Conservation (phyloP, 768 basidiomycete genomes). For the Pleurotus platypus region DNA sequence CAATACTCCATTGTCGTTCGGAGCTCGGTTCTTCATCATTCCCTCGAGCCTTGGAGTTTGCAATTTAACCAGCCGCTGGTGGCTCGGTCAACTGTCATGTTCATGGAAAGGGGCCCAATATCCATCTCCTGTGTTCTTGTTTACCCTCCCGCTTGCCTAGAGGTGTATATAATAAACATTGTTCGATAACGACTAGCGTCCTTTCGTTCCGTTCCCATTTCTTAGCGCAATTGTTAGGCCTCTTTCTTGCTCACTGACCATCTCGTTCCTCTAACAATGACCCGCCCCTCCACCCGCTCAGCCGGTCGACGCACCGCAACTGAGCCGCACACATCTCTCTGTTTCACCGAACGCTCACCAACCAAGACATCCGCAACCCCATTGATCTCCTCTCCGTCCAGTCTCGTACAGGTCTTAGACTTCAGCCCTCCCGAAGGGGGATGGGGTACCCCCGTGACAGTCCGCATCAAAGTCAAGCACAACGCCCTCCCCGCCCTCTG, state of each 20-base stretch:
- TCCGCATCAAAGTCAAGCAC: slow-evolving; percentile 58
- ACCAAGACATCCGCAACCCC: slow-evolving; percentile 14
- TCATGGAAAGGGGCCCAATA: neutral
- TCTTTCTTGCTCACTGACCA: neutral
- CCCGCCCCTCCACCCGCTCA: neutral
- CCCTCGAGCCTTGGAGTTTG: neutral
- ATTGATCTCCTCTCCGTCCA: slow-evolving; percentile 42
- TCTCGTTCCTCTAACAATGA: neutral
- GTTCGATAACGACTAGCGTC: too few relatives aligned
- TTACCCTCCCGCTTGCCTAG: too few relatives aligned
- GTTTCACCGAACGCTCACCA: slow-evolving; percentile 4
- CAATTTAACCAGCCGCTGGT: neutral
- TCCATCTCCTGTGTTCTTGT: too few relatives aligned
- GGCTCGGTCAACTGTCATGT: neutral
- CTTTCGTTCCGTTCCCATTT: too few relatives aligned
- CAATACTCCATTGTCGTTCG: slow-evolving; percentile 6
- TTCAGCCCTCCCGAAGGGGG: slow-evolving; percentile 66
- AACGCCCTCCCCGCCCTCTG: slow-evolving; percentile 49
- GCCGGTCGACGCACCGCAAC: neutral
- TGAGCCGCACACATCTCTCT: slow-evolving; percentile 3
- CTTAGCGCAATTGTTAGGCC: neutral
- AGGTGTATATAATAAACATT: too few relatives aligned
- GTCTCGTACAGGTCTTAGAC: slow-evolving; percentile 61
- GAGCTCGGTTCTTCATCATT: neutral
- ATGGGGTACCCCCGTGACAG: slow-evolving; percentile 58